Conservation (phyloP, 1,284 basidiomycete genomes). For the Rhodotorula sp. region DNA sequence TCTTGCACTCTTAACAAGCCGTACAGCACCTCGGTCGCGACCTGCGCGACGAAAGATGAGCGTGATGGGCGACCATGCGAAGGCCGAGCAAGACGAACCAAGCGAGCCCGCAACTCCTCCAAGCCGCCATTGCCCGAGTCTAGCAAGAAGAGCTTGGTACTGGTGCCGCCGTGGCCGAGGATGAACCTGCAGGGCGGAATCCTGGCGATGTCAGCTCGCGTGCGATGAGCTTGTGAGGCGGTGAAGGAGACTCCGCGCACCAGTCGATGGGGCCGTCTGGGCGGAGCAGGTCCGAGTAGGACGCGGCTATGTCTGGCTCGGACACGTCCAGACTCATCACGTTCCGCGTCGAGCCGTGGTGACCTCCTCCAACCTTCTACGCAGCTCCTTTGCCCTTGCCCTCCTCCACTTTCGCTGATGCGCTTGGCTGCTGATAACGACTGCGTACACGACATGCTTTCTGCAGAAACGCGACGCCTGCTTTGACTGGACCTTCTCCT, state of each 20-base stretch:
- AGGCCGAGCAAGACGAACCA: background rate
- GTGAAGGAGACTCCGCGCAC: background rate
- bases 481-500: too few relatives aligned
- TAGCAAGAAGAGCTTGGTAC: background rate
- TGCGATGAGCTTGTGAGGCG: background rate
- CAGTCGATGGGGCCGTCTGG: background rate
- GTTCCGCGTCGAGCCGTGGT: background rate
- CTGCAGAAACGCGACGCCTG: too few relatives aligned
- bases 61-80: too few relatives aligned
- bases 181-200: background rate
- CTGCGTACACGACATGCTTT: too few relatives aligned
- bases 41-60: background rate
- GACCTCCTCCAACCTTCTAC: too few relatives aligned
- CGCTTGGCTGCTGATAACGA: too few relatives aligned
- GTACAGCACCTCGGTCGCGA: constrained; percentile 4
- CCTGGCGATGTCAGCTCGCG: background rate
- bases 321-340: background rate
- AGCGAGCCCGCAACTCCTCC: background rate
- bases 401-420: too few relatives aligned
- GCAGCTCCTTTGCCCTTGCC: too few relatives aligned
- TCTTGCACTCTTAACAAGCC: constrained; percentile 16
- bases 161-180: background rate
- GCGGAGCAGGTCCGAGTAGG: background rate
- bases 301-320: background rate
- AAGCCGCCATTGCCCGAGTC: background rate